Evolutionary conservation across 2,329 filamentous ascomycete genomes (phyloP).

Genomic region (Magnaporthales sp.): DNA sequence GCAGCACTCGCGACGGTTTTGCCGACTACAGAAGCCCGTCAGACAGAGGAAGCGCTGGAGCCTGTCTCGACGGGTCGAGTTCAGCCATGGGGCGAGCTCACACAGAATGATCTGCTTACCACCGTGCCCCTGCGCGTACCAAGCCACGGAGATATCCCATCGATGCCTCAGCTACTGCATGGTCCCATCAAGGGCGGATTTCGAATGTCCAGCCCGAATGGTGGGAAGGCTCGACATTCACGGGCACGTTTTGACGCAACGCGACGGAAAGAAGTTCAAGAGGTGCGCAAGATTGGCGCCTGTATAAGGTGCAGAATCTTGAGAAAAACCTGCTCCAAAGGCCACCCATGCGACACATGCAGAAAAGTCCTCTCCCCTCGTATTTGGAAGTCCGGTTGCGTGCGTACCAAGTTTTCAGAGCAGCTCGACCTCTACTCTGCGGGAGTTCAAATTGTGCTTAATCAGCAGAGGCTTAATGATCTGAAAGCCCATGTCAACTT

Average conservation of each 20-base stretch:
- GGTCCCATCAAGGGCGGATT: constrained; percentile 35
- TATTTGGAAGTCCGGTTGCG: constrained; percentile 57
- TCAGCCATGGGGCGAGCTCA: constrained; percentile 46
- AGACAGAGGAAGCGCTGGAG: neutral
- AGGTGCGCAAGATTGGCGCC: constrained; percentile 55
- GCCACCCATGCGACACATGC: constrained; percentile 54
- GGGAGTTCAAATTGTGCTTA: constrained; percentile 53
- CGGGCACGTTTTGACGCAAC: constrained; percentile 48
- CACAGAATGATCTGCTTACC: constrained; percentile 23
- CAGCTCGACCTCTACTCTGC: constrained; percentile 56
- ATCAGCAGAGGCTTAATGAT: constrained; percentile 48
- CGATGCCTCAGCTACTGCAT: constrained; percentile 1
- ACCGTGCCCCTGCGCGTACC: constrained; percentile 1
- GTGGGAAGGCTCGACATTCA: constrained; percentile 38
- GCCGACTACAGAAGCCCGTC: constrained; percentile 8
- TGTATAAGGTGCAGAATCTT: constrained; percentile 59
- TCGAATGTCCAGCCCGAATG: constrained; percentile 43
- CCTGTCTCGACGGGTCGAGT: constrained; percentile 12
- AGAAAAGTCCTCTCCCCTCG: constrained; percentile 54
- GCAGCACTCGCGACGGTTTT: constrained; percentile 8
- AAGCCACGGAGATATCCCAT: neutral
- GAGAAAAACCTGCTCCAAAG: constrained; percentile 58
- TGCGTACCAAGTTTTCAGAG: constrained; percentile 52
- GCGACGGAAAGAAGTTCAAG: constrained; percentile 56
- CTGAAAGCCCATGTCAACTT: constrained; percentile 42